These are phyloP conservation scores for Arachis stenosperma DNA, from an alignment of 306 rosid genomes.

Conservation along the genomic window DNA sequence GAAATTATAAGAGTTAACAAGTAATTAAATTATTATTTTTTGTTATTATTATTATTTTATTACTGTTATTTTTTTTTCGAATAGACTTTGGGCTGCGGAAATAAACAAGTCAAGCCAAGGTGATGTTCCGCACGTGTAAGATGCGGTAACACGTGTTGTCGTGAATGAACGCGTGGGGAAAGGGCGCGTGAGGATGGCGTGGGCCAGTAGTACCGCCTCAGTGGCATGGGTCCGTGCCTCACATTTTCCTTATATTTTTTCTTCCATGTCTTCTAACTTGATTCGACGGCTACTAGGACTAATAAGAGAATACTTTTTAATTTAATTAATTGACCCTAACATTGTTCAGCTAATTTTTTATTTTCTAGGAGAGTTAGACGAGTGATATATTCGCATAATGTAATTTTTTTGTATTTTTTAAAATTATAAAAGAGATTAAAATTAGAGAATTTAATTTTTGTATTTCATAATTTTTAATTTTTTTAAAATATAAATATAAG, in stretches of 20 bases:
- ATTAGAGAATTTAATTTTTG: too few species aligned
- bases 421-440: too few species aligned
- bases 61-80: not conserved
- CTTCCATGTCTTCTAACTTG: not conserved
- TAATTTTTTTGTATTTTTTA: too few species aligned
- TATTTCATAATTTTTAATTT: too few species aligned
- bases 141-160: slow-evolving; percentile 3
- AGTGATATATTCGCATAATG: too few species aligned
- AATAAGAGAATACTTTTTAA: not conserved
- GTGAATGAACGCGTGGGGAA: slow-evolving; percentile 11
- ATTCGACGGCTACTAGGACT: not conserved
- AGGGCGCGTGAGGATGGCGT: slow-evolving; percentile 42
- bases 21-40: too few species aligned
- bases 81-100: not conserved
- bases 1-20: too few species aligned
- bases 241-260: slow-evolving; percentile 15
- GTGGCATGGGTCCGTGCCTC: slow-evolving; percentile 39
- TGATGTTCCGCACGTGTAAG: slow-evolving; percentile 38
- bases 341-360: too few species aligned
- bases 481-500: too few species aligned
- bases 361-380: too few species aligned
- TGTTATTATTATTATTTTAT: not conserved
- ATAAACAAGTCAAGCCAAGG: slow-evolving; percentile 28
- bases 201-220: slow-evolving; percentile 28
- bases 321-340: too few species aligned